Evolutionary conservation across 2,329 filamentous ascomycete species (phyloP).

Genomic region (Aspergillus amoenus): DNA sequence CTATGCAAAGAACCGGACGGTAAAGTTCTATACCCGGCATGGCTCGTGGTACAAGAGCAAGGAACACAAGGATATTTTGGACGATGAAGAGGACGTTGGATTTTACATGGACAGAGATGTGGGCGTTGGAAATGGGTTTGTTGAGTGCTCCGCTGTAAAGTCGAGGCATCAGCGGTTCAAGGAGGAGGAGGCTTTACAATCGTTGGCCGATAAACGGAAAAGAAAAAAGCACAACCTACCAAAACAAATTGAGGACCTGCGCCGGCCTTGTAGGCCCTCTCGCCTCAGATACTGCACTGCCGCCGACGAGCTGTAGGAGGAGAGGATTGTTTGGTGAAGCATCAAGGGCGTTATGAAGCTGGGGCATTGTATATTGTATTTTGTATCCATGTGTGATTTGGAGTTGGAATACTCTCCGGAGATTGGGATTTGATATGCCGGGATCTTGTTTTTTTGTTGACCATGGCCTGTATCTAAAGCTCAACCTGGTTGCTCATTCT

Average conservation of each 20-base stretch:
- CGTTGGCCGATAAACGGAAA: background rate
- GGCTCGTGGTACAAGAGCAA: slow-evolving; percentile 21
- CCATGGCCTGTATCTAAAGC: too few relatives aligned
- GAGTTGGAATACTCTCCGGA: too few relatives aligned
- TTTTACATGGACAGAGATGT: background rate
- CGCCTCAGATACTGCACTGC: background rate
- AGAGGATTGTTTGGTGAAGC: background rate
- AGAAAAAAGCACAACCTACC: background rate
- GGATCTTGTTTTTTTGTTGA: too few relatives aligned
- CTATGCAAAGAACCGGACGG: slow-evolving; percentile 11
- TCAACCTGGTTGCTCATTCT: too few relatives aligned
- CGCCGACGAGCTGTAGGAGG: background rate
- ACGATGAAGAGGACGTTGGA: slow-evolving; percentile 13
- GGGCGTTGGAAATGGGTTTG: background rate
- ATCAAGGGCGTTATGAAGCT: background rate
- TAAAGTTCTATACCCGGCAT: slow-evolving; percentile 25
- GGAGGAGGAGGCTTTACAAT: background rate
- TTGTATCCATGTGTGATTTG: too few relatives aligned
- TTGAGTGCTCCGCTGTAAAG: background rate
- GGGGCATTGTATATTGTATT: too few relatives aligned
- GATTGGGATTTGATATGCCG: too few relatives aligned
- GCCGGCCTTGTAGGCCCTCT: background rate
- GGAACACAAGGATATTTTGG: background rate
- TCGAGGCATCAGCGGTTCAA: background rate
- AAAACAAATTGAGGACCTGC: background rate